Evolutionary conservation across 179 eudicot genomes (phyloP), one percentile per base, ranked within the genome.

Genomic region (Kewa caespitosa): DNA sequence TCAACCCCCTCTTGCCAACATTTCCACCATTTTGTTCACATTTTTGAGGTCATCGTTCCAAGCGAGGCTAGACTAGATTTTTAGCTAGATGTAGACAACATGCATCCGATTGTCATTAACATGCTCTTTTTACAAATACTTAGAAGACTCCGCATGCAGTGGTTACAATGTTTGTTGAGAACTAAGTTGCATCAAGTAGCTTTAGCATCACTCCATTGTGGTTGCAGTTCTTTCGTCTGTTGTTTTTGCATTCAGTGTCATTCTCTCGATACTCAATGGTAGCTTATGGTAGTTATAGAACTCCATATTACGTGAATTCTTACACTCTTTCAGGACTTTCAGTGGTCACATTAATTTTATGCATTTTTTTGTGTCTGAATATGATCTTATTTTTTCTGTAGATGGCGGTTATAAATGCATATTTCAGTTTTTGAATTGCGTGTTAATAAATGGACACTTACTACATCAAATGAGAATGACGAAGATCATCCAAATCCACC

Each of bases 391-490:
- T n/a, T 41, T 37, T 48, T 32, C 37, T 54, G 30, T 62, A 20
- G 15, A 70, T 22, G 34, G 23, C 2, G 10, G 31, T 8, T 23
- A 7, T 38, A 36, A 31, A 4, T 23, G 31, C 22, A 15, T 13
- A 31, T 20, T 67, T 67, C 30, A 34, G 15, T 39, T 11, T 28
- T 33, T 76, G 25, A 36, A 31, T 39, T 54, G 41, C 27, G 6
- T 36, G 41, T 20, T 43, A 38, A 17, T 27, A 60, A 36, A 20
- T 8, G 31, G 7, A 38, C 37, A 38, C 18, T 12, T 32, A 30
- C n/a, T 50, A 57, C 31, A 37, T 68, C 46, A 57, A 57, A 48
- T 76, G 27, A 70, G 42, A 50, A 76, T 13, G 27, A 14, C 59
- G 22, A 20, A 42, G 42, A 42, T 60, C 54, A 7, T 70, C 32